These are phyloP conservation scores for Avena eriantha DNA, from an alignment of 176 grass and related monocot genomes.

Conservation along the genomic window DNA sequence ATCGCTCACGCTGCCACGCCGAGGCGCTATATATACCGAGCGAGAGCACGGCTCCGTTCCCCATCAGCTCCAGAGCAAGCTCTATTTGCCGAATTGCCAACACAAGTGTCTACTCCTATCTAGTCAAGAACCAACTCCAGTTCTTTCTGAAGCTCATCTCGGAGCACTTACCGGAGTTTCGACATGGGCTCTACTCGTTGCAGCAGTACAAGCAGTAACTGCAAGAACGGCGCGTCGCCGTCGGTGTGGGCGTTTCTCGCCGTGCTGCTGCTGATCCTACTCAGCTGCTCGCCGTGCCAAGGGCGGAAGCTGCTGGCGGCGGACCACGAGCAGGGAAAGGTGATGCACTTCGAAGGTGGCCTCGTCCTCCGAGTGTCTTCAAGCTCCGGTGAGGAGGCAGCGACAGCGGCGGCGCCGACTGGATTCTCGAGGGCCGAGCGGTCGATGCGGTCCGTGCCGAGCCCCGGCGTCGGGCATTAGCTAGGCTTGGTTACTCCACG, in stretches of 20 bases:
- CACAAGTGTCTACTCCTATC: too few relatives aligned
- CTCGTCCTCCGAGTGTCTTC: slow-evolving; percentile 29
- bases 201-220: neutral
- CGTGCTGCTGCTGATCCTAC: slow-evolving; percentile 50
- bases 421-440: slow-evolving; percentile 30
- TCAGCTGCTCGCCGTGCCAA: slow-evolving; percentile 21
- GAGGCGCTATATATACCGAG: slow-evolving; percentile 37
- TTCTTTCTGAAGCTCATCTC: neutral
- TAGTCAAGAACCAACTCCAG: neutral
- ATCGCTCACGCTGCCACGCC: neutral
- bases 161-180: neutral
- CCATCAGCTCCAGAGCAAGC: slow-evolving; percentile 32
- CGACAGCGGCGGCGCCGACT: neutral
- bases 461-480: slow-evolving; percentile 65
- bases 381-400: neutral
- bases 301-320: slow-evolving; percentile 43
- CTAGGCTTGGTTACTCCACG: neutral
- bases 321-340: slow-evolving; percentile 27
- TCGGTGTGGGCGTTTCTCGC: slow-evolving; percentile 16
- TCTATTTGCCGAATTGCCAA: neutral
- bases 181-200: slow-evolving; percentile 10
- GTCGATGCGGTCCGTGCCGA: slow-evolving; percentile 62
- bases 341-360: slow-evolving; percentile 37
- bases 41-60: neutral
- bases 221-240: neutral